phyloP scores from a whole-genome alignment of 495 filamentous ascomycete species.

The Pyrenula aspistea region DNA sequence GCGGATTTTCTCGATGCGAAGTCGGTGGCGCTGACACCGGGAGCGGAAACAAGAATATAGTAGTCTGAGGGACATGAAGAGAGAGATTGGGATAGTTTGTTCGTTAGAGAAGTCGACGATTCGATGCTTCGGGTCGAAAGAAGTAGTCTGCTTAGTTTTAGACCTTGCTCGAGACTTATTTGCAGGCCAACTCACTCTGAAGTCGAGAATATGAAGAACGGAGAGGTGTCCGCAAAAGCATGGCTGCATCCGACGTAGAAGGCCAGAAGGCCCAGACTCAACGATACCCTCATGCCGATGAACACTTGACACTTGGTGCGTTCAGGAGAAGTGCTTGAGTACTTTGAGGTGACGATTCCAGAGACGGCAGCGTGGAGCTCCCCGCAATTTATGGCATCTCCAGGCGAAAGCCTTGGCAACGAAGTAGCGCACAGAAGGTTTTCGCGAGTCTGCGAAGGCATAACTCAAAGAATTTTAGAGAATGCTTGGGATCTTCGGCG shows the following conservation, averaged over 20 bases:
- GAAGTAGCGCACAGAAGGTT: too few relatives aligned
- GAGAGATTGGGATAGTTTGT: constrained; percentile 31
- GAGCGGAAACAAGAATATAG: constrained; percentile 74
- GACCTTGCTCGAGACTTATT: neutral
- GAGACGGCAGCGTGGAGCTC: constrained; percentile 1
- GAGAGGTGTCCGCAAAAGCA: constrained; percentile 9
- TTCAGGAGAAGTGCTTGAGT: too few relatives aligned
- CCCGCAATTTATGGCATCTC: neutral
- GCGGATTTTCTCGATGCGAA: constrained; percentile 39
- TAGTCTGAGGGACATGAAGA: constrained; percentile 57
- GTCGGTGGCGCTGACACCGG: constrained; percentile 59
- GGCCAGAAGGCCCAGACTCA: neutral
- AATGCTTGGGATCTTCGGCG: too few relatives aligned
- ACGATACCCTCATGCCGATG: neutral
- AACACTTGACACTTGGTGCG: too few relatives aligned
- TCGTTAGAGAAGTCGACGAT: constrained; percentile 23
- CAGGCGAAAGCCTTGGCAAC: too few relatives aligned
- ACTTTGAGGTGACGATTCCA: neutral
- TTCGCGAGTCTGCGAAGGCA: too few relatives aligned
- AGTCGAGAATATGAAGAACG: constrained; percentile 10
- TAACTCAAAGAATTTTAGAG: too few relatives aligned
- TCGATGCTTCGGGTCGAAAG: constrained; percentile 30
- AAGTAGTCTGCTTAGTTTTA: constrained; percentile 22
- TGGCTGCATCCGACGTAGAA: neutral
- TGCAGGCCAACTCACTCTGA: constrained; percentile 3